Conservation (phyloP, 2,329 filamentous ascomycete species). For the Pseudogymnoascus destructans region DNA sequence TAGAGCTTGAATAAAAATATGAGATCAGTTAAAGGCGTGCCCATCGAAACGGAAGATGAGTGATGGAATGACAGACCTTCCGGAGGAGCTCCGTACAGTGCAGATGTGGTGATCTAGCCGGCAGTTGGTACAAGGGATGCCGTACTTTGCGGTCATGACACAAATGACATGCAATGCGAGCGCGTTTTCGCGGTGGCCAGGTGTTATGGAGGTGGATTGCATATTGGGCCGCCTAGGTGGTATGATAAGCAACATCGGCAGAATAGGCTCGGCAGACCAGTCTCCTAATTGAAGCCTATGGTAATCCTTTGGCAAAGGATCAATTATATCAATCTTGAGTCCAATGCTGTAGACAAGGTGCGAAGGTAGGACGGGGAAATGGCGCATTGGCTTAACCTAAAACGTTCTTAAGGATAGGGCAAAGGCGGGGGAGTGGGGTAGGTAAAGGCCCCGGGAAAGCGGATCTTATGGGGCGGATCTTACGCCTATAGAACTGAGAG, state of each 20-base stretch:
- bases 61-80: not conserved
- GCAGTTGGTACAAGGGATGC: not conserved
- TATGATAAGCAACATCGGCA: not conserved
- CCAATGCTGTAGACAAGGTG: not conserved
- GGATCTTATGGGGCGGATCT: not conserved
- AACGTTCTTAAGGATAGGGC: not conserved
- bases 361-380: not conserved
- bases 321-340: not conserved
- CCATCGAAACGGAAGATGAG: not conserved
- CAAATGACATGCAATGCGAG: not conserved
- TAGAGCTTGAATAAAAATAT: not conserved
- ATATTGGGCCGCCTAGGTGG: not conserved
- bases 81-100: not conserved
- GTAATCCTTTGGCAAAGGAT: not conserved
- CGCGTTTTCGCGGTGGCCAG: not conserved
- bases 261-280: not conserved
- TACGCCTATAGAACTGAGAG: conserved; percentile 3
- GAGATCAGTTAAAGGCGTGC: not conserved
- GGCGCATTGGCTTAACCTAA: not conserved
- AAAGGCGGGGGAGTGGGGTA: not conserved
- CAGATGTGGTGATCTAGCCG: not conserved
- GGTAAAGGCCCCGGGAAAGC: not conserved
- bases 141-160: not conserved
- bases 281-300: not conserved
- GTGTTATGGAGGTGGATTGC: not conserved